Conservation (phyloP, 169 alveolate genomes). For the Pseudocohnilembus persalinus region DNA sequence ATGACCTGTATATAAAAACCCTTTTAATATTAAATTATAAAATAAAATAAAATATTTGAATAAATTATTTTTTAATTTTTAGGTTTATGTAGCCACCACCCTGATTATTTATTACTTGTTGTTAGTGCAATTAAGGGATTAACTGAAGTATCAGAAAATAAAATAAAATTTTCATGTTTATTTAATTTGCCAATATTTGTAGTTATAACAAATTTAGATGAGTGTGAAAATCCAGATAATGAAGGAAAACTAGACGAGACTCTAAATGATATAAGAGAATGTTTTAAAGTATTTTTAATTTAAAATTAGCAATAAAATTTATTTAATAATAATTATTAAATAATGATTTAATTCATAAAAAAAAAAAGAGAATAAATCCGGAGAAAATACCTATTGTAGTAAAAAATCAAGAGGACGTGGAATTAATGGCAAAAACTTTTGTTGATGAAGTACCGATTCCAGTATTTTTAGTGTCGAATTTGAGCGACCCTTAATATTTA, state of each 20-base stretch:
- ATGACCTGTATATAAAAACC: not conserved
- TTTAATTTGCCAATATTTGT: conserved; percentile 47
- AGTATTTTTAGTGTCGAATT: conserved; percentile 59
- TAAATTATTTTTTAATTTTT: conserved; percentile 53
- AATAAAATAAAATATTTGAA: conserved; percentile 6
- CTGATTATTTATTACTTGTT: conserved; percentile 72
- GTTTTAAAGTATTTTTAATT: not conserved
- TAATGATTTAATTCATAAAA: not conserved
- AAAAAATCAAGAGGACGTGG: conserved; percentile 68
- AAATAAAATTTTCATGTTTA: conserved; percentile 67
- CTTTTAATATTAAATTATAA: too few species aligned
- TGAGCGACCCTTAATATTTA: conserved; percentile 26
- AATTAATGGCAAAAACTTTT: conserved; percentile 45
- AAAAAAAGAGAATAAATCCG: conserved; percentile 21
- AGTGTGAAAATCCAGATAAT: conserved; percentile 10
- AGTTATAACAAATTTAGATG: conserved; percentile 56
- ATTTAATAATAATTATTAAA: too few species aligned
- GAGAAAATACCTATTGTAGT: conserved; percentile 48
- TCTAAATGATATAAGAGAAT: conserved; percentile 38
- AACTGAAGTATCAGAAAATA: conserved; percentile 51
- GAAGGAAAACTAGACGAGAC: conserved; percentile 51
- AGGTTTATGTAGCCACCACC: conserved; percentile 3
- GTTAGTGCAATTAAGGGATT: conserved; percentile 59
- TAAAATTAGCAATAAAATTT: too few species aligned
- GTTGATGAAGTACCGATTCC: conserved; percentile 56